Conservation (phyloP, 1,284 basidiomycete genomes). For the Papiliotrema terrestris region DNA sequence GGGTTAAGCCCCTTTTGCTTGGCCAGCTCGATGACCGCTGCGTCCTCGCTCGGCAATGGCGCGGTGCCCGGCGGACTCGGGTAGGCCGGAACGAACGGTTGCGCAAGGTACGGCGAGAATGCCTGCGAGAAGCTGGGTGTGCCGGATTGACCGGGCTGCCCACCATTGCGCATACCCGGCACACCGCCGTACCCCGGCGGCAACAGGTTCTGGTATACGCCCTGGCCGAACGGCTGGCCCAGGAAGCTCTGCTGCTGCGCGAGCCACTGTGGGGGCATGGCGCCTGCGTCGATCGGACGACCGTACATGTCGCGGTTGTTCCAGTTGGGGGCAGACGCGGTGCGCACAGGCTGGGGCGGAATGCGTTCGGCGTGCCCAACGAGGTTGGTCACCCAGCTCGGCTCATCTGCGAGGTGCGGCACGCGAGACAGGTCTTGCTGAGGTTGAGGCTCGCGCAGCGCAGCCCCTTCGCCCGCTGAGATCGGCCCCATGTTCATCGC, state of each 20-base stretch:
- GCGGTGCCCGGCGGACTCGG: constrained; percentile 25
- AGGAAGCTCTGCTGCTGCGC: constrained; percentile 3
- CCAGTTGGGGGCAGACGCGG: constrained; percentile 12
- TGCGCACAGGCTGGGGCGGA: constrained; percentile 22
- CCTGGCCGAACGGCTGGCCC: neutral
- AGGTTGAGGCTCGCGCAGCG: constrained; percentile 4
- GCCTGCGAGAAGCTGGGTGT: constrained; percentile 6
- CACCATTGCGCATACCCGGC: neutral
- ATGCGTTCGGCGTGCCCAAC: constrained; percentile 36
- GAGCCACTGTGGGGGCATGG: neutral
- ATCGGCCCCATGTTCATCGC: constrained; percentile 32
- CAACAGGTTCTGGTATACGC: neutral
- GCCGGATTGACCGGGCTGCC: neutral
- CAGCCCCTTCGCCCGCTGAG: neutral
- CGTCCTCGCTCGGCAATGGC: constrained; percentile 22
- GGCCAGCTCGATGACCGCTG: constrained; percentile 82
- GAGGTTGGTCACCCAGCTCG: constrained; percentile 44
- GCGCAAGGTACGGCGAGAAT: neutral
- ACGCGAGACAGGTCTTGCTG: constrained; percentile 3
- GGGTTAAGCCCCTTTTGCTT: constrained; percentile 89
- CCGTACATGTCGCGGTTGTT: constrained; percentile 8
- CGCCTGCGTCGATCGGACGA: neutral
- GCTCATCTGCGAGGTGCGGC: constrained; percentile 25
- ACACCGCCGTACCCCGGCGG: neutral
- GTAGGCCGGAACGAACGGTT: constrained; percentile 1